phyloP scores from a whole-genome alignment of 371 early-diverging fungal species.

The Dichotomocladium elegans region DNA sequence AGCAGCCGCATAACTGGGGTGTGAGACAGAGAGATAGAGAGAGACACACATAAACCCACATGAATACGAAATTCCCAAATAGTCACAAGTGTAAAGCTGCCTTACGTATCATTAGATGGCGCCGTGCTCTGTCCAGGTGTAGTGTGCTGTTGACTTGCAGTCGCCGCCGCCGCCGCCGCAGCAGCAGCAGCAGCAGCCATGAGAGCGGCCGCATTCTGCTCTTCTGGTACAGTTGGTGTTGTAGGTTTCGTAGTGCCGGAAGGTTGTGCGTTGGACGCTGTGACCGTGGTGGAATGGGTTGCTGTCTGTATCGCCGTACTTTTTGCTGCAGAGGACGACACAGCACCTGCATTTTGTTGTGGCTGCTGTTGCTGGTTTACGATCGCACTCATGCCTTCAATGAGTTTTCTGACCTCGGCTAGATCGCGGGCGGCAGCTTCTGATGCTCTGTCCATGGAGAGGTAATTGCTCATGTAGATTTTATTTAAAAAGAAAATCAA shows the following conservation, averaged over 20 bases:
- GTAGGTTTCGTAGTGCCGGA: background rate
- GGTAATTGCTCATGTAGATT: conserved; percentile 18
- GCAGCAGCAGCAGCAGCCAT: conserved; percentile 17
- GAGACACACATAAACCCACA: no score
- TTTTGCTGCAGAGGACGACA: conserved; percentile 27
- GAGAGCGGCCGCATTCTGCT: conserved; percentile 12
- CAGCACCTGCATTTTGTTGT: conserved; percentile 30
- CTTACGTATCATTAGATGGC: no score
- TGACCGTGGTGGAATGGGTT: conserved; percentile 1
- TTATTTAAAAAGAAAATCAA: no score
- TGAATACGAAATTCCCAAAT: no score
- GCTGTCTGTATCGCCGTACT: conserved; percentile 11
- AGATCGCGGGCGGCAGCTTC: conserved; percentile 48
- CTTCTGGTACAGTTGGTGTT: conserved; percentile 2
- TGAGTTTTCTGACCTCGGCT: conserved; percentile 48
- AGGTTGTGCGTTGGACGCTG: background rate
- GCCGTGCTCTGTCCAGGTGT: no score
- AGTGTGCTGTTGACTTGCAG: no score
- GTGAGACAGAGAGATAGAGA: no score
- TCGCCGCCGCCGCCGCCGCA: conserved; percentile 14
- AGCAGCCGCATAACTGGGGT: conserved; percentile 7
- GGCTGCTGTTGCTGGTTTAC: conserved; percentile 32
- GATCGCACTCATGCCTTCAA: conserved; percentile 48
- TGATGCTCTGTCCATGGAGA: conserved; percentile 41
- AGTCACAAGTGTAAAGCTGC: no score